phyloP scores from a whole-genome alignment of 116 monocot species.

The Cymodocea nodosa region DNA sequence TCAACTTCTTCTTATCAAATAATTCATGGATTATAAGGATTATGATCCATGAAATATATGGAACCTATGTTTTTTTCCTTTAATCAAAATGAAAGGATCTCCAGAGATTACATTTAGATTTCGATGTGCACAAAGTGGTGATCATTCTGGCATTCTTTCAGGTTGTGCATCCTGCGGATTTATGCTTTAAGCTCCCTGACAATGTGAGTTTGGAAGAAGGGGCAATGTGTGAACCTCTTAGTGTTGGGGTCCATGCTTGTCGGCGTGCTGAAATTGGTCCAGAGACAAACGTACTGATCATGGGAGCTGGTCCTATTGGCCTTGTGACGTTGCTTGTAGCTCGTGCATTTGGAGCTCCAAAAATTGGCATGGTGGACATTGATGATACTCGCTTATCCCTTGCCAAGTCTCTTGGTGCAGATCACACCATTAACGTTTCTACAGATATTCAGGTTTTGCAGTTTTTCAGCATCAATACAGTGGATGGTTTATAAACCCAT shows the following conservation, averaged over 20 bases:
- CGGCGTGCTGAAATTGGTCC: slow-evolving; percentile 56
- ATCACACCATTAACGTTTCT: slow-evolving; percentile 46
- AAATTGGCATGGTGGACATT: slow-evolving; percentile 52
- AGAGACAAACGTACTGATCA: slow-evolving; percentile 57
- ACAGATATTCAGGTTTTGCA: slow-evolving; percentile 29
- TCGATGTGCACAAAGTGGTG: neutral
- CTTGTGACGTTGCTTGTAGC: slow-evolving; percentile 81
- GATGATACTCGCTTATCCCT: slow-evolving; percentile 52
- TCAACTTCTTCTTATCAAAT: too few species aligned
- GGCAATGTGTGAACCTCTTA: slow-evolving; percentile 94
- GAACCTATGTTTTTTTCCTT: too few species aligned
- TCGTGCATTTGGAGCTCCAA: slow-evolving; percentile 64
- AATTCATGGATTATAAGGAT: too few species aligned
- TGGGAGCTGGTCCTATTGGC: slow-evolving; percentile 87
- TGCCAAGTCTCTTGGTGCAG: slow-evolving; percentile 63
- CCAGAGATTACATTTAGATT: too few species aligned
- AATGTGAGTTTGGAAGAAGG: slow-evolving; percentile 84
- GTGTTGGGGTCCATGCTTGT: slow-evolving; percentile 74
- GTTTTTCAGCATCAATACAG: neutral
- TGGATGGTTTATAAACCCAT: too few species aligned
- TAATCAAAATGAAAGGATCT: too few species aligned
- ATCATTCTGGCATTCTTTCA: slow-evolving; percentile 3
- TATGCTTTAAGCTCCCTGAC: slow-evolving; percentile 74
- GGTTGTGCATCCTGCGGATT: slow-evolving; percentile 65
- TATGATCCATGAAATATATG: too few species aligned